phyloP scores from a whole-genome alignment of 208 protist species.

The Crithidia sp. region DNA sequence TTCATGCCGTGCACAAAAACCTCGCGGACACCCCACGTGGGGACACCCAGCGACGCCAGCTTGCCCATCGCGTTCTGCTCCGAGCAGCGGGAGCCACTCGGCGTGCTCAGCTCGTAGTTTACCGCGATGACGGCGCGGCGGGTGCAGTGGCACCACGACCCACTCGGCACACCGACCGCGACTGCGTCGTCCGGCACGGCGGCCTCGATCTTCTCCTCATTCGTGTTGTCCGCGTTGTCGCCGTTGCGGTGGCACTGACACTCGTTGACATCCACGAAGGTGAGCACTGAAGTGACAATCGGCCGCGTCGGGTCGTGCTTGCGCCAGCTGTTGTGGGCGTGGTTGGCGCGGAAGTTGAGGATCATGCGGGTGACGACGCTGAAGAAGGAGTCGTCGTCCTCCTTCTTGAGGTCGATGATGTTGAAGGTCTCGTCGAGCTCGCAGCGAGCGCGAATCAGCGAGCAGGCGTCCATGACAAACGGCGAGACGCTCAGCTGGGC shows the following conservation, averaged over 20 bases:
- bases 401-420: constrained; percentile 64
- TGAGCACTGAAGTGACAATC: constrained; percentile 87
- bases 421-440: constrained; percentile 62
- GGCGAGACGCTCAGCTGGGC: constrained; percentile 50
- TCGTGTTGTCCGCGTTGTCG: constrained; percentile 17
- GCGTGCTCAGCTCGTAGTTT: constrained; percentile 92
- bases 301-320: constrained; percentile 82
- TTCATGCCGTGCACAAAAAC: constrained; percentile 86
- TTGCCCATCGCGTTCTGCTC: constrained; percentile 92
- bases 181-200: constrained; percentile 20
- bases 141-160: constrained; percentile 80
- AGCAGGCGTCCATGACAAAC: constrained; percentile 68
- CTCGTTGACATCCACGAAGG: constrained; percentile 75
- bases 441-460: constrained; percentile 73
- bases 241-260: constrained; percentile 60
- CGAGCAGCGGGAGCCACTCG: constrained; percentile 88
- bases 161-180: constrained; percentile 40
- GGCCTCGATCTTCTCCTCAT: constrained; percentile 20
- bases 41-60: constrained; percentile 74
- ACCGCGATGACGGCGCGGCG: constrained; percentile 76
- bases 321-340: constrained; percentile 86
- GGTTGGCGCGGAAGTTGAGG: constrained; percentile 38
- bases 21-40: constrained; percentile 81
- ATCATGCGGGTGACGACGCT: constrained; percentile 49
- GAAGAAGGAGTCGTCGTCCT: constrained; percentile 65